These are phyloP conservation scores for Pneumocystis oryctolagi DNA, from an alignment of 1,139 yeast genomes.

Conservation along the genomic window DNA sequence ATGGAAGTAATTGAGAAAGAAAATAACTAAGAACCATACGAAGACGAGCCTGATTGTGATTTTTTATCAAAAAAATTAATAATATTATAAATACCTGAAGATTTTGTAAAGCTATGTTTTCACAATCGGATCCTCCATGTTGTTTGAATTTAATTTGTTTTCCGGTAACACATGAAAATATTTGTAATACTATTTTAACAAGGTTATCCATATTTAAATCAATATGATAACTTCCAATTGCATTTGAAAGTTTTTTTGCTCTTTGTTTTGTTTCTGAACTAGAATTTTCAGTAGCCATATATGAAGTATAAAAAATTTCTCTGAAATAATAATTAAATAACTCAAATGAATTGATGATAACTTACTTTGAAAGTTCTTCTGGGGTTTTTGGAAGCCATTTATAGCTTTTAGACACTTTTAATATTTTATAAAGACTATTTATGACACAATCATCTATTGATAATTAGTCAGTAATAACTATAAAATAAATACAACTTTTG, in stretches of 20 bases:
- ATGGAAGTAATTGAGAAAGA: conserved; percentile 87
- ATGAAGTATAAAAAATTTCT: conserved; percentile 65
- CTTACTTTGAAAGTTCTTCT: conserved; percentile 51
- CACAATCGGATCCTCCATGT: conserved; percentile 84
- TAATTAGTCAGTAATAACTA: not conserved
- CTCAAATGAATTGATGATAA: not conserved
- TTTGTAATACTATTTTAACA: conserved; percentile 54
- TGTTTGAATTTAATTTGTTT: conserved; percentile 74
- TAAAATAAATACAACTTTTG: conserved; percentile 31
- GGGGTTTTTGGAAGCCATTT: conserved; percentile 60
- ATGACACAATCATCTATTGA: conserved; percentile 33
- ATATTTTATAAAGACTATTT: conserved; percentile 51
- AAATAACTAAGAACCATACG: conserved; percentile 88
- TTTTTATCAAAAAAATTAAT: not conserved
- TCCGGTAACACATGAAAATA: conserved; percentile 83
- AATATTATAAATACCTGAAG: conserved; percentile 36
- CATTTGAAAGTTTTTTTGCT: conserved; percentile 60
- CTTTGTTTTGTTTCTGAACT: conserved; percentile 71
- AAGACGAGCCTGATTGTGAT: conserved; percentile 43
- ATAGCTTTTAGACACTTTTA: conserved; percentile 31
- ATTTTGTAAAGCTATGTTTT: conserved; percentile 84
- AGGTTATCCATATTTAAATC: conserved; percentile 82
- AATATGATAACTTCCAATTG: conserved; percentile 77
- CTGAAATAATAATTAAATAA: not conserved
- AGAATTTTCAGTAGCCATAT: conserved; percentile 92